Conservation (phyloP, 2,329 filamentous ascomycete species). For the Penicillium fuscoglaucum region DNA sequence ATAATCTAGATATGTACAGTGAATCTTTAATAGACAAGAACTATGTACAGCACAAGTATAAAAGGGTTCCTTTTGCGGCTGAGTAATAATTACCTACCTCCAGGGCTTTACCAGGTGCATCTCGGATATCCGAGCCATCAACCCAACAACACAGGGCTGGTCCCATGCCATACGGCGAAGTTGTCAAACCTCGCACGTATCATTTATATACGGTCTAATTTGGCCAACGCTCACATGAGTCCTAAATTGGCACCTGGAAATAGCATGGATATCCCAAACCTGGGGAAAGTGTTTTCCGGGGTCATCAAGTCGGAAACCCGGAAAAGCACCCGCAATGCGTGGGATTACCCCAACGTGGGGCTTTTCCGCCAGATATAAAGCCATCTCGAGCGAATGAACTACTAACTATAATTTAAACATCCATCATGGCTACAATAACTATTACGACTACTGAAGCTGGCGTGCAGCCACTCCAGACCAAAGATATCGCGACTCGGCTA, state of each 20-base stretch:
- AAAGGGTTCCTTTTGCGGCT: background rate
- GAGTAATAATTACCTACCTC: too few species aligned
- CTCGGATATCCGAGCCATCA: background rate
- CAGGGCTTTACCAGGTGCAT: background rate
- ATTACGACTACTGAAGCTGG: constrained; percentile 10
- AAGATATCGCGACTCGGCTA: constrained; percentile 22
- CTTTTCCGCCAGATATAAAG: constrained; percentile 7
- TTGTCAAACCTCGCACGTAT: background rate
- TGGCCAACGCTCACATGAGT: background rate
- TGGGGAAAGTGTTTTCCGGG: constrained; percentile 3
- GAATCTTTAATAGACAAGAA: background rate
- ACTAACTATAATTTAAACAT: background rate
- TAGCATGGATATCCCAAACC: background rate
- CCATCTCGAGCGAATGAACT: background rate
- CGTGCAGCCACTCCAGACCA: constrained; percentile 11
- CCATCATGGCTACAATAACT: constrained; percentile 12
- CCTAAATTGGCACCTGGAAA: background rate
- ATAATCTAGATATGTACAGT: background rate
- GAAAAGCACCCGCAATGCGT: constrained; percentile 13
- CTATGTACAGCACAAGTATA: background rate
- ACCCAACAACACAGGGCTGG: background rate
- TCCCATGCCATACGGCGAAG: background rate
- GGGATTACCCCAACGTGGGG: constrained; percentile 9
- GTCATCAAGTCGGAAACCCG: constrained; percentile 11
- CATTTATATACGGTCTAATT: background rate